phyloP scores from a whole-genome alignment of 805 yeast species.

The Candida nemodendra region DNA sequence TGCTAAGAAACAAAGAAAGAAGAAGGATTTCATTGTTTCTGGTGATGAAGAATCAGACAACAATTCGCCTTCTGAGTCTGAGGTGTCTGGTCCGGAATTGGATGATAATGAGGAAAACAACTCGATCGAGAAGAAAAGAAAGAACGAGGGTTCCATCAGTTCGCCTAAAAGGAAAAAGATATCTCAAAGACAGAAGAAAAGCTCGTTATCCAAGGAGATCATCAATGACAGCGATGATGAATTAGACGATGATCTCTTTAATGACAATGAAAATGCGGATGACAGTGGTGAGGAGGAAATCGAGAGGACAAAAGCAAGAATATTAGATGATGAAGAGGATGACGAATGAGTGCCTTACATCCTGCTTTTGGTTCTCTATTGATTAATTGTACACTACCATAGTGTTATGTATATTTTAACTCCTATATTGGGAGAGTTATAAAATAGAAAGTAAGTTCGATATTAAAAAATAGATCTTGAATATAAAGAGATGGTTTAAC shows the following conservation, averaged over 20 bases:
- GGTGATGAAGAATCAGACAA: constrained; percentile 40
- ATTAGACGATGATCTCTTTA: constrained; percentile 16
- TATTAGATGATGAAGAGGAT: constrained; percentile 24
- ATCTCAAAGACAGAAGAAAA: constrained; percentile 19
- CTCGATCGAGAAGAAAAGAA: constrained; percentile 14
- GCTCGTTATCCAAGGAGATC: constrained; percentile 26
- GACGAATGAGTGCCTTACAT: constrained; percentile 10
- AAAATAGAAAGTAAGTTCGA: not conserved
- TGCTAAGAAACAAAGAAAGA: constrained; percentile 17
- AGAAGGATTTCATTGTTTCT: constrained; percentile 35
- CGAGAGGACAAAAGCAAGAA: constrained; percentile 18
- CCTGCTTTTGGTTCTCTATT: too few species aligned
- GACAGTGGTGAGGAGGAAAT: constrained; percentile 8
- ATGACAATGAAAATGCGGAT: constrained; percentile 15
- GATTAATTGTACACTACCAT: too few species aligned
- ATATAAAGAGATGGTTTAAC: too few species aligned
- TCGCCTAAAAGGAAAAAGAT: constrained; percentile 3
- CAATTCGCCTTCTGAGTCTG: constrained; percentile 13
- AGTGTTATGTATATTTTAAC: not conserved
- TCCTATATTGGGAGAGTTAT: not conserved
- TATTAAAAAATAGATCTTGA: not conserved
- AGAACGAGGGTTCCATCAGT: constrained; percentile 8
- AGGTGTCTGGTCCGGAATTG: constrained; percentile 13
- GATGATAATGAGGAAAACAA: constrained; percentile 13
- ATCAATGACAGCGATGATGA: constrained; percentile 35